A percentile compares a stretch with the other conserved stretches of the same genome.
These are phyloP conservation scores for Lasiodiplodia gonubiensis DNA, from an alignment of 2,329 filamentous ascomycete genomes.

Conservation along the genomic window DNA sequence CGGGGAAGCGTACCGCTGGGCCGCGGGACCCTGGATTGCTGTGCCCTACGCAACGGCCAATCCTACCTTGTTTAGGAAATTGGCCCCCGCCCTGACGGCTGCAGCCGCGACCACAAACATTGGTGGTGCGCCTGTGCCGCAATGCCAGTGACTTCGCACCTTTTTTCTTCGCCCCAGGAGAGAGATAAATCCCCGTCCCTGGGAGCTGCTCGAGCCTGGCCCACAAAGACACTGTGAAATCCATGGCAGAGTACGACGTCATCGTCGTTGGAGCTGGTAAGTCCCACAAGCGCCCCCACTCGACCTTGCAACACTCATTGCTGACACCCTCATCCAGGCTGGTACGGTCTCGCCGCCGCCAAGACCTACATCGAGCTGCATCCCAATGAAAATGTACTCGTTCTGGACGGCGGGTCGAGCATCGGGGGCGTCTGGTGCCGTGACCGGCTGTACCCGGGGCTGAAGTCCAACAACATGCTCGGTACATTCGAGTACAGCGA, in stretches of 20 bases:
- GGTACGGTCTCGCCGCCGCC: slow-evolving; percentile 54
- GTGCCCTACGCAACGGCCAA: slow-evolving; percentile 7
- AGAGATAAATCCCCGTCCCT: background rate
- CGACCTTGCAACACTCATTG: background rate
- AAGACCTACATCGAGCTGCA: slow-evolving; percentile 57
- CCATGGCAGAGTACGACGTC: slow-evolving; percentile 32
- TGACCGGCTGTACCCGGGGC: slow-evolving; percentile 51
- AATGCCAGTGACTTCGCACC: background rate
- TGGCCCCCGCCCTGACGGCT: background rate
- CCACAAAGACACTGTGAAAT: background rate
- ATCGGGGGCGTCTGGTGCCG: slow-evolving; percentile 53
- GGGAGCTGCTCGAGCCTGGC: background rate
- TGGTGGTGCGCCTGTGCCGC: background rate
- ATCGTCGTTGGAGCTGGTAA: slow-evolving; percentile 41
- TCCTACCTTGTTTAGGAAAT: background rate
- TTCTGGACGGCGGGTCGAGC: slow-evolving; percentile 51
- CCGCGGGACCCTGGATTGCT: slow-evolving; percentile 1
- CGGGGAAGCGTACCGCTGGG: background rate
- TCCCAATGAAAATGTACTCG: slow-evolving; percentile 46
- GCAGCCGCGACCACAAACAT: background rate
- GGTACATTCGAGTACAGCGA: slow-evolving; percentile 50
- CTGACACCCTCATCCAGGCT: slow-evolving; percentile 32
- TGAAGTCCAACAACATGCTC: slow-evolving; percentile 53
- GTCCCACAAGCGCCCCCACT: slow-evolving; percentile 7
- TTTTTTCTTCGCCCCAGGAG: background rate